Conservation (phyloP, 2,329 filamentous ascomycete genomes). For the Diaporthe sp. region DNA sequence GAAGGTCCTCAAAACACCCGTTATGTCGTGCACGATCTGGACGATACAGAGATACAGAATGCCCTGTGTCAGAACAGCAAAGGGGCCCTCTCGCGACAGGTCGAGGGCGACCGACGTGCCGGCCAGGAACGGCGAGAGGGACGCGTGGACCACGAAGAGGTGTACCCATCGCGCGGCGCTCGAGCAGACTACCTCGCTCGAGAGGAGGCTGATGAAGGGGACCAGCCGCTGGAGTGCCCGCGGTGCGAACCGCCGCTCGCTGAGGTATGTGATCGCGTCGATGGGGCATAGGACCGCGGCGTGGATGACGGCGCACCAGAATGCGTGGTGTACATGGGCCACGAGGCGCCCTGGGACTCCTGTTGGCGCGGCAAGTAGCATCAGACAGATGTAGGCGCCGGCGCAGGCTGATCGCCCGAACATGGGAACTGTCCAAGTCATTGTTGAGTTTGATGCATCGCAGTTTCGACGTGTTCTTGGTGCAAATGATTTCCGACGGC, state of each 20-base stretch:
- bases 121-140: neutral
- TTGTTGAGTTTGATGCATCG: neutral
- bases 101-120: neutral
- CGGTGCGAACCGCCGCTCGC: too few species aligned
- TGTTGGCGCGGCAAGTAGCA: neutral
- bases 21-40: neutral
- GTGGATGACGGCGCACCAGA: neutral
- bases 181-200: neutral
- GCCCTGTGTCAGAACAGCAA: neutral
- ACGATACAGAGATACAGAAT: neutral
- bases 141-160: neutral
- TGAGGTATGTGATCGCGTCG: neutral
- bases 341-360: neutral
- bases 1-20: accelerated
- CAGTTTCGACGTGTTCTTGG: neutral
- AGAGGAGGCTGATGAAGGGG: neutral
- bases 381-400: neutral
- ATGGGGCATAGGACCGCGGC: neutral
- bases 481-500: neutral
- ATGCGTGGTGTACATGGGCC: neutral
- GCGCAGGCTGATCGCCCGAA: neutral
- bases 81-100: neutral
- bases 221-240: neutral
- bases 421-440: neutral
- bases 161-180: neutral